These are phyloP conservation scores for Tetradesmus lagerheimii DNA, from an alignment of 139 green algal species.

Conservation along the genomic window DNA sequence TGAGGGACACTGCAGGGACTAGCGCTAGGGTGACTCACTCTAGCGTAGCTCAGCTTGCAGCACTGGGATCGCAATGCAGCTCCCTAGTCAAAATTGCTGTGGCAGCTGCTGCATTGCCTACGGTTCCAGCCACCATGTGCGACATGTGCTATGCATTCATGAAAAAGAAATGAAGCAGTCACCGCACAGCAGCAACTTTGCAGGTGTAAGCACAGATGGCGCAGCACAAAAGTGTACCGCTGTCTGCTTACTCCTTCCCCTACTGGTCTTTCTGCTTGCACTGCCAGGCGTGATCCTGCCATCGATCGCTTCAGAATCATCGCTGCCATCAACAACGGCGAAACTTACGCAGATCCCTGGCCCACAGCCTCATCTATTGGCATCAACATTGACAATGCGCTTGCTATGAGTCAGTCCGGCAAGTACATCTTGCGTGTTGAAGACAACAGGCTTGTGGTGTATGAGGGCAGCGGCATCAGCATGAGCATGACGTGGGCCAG, in stretches of 20 bases:
- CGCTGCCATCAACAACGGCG: not conserved
- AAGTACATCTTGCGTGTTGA: constrained; percentile 11
- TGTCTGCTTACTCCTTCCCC: not conserved
- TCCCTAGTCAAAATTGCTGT: too few species aligned
- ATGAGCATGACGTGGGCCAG: constrained; percentile 1
- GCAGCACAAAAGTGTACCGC: too few species aligned
- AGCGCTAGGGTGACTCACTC: too few species aligned
- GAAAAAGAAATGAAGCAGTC: too few species aligned
- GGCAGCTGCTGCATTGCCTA: too few species aligned
- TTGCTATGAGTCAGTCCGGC: not conserved
- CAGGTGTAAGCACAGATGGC: too few species aligned
- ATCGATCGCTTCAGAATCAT: constrained; percentile 8
- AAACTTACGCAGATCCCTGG: constrained; percentile 17
- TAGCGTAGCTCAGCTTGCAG: too few species aligned
- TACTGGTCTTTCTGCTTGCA: not conserved
- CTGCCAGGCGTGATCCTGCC: not conserved
- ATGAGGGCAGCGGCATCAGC: not conserved
- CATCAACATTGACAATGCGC: constrained; percentile 17
- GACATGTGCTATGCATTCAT: too few species aligned
- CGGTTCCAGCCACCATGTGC: too few species aligned
- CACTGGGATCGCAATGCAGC: too few species aligned
- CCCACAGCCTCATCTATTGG: not conserved
- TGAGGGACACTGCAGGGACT: too few species aligned
- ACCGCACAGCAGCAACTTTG: too few species aligned
- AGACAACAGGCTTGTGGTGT: constrained; percentile 20